Conservation (phyloP, 306 rosid species). For the Citrullus mucosospermus region DNA sequence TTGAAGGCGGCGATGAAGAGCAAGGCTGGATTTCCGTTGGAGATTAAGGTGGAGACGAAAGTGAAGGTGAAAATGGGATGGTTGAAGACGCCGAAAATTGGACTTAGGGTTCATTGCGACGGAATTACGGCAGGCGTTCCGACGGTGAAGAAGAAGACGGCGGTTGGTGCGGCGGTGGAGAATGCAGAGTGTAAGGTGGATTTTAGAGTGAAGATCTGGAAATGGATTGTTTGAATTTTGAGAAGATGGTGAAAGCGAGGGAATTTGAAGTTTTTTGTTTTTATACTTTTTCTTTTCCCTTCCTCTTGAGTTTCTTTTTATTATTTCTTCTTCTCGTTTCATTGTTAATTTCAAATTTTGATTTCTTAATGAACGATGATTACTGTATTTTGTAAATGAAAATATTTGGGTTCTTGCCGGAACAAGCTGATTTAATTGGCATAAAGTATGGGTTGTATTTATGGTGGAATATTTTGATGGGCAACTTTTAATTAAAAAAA, state of each 20-base stretch:
- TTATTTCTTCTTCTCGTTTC: neutral
- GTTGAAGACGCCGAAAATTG: slow-evolving; percentile 43
- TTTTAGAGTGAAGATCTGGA: slow-evolving; percentile 79
- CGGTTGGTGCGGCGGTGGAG: slow-evolving; percentile 49
- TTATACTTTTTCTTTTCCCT: neutral
- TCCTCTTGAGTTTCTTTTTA: neutral
- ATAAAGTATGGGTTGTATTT: too few relatives aligned
- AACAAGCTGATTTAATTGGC: too few relatives aligned
- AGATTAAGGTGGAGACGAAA: slow-evolving; percentile 48
- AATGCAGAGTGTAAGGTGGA: slow-evolving; percentile 53
- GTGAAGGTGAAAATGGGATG: slow-evolving; percentile 54
- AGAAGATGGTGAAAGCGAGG: neutral
- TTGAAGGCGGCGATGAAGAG: slow-evolving; percentile 44
- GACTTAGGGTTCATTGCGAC: slow-evolving; percentile 52
- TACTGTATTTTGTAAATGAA: neutral
- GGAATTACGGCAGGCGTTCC: slow-evolving; percentile 46
- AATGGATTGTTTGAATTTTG: slow-evolving; percentile 49
- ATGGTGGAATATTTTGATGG: too few relatives aligned
- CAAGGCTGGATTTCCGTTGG: slow-evolving; percentile 41
- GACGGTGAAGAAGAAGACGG: slow-evolving; percentile 26
- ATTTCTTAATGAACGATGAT: neutral
- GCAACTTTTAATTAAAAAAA: too few relatives aligned
- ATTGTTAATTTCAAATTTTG: neutral
- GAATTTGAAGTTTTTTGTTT: neutral
- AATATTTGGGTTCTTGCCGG: neutral